Percentiles rank a stretch among this genome's conserved stretches.
phyloP scores from a whole-genome alignment of 2,329 filamentous ascomycete genomes.

The Apiospora rasikravindrae region DNA sequence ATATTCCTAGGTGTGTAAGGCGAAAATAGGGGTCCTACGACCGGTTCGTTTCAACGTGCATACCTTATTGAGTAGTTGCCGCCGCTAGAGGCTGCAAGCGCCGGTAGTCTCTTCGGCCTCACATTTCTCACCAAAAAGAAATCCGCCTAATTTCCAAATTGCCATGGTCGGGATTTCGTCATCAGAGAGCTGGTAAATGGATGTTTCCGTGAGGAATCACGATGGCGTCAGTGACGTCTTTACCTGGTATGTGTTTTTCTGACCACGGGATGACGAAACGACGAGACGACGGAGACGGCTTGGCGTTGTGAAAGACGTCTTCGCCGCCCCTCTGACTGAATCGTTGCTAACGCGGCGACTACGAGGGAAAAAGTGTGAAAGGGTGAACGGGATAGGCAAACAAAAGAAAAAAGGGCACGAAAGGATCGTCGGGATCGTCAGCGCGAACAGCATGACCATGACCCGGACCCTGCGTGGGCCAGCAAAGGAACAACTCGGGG shows the following conservation, averaged over 20 bases:
- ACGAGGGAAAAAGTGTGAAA: not conserved
- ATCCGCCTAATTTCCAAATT: not conserved
- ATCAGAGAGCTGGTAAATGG: not conserved
- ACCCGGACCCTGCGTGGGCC: not conserved
- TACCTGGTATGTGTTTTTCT: not conserved
- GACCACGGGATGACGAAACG: not conserved
- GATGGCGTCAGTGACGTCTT: not conserved
- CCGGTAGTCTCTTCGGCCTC: not conserved
- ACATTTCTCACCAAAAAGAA: not conserved
- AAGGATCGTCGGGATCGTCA: not conserved
- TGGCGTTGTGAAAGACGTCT: not conserved
- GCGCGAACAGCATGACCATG: not conserved
- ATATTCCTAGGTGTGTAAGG: no score
- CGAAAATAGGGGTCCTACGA: not conserved
- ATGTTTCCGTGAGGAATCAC: not conserved
- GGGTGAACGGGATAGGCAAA: not conserved
- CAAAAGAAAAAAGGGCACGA: no score
- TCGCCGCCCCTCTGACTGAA: not conserved
- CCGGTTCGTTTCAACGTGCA: not conserved
- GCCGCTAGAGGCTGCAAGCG: not conserved
- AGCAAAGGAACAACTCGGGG: not conserved
- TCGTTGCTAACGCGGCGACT: not conserved
- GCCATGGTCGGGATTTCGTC: not conserved
- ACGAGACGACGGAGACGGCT: not conserved
- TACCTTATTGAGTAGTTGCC: not conserved